Evolutionary conservation across 2,329 filamentous ascomycete genomes (phyloP).

Genomic region (Apiospora rasikravindrae): DNA sequence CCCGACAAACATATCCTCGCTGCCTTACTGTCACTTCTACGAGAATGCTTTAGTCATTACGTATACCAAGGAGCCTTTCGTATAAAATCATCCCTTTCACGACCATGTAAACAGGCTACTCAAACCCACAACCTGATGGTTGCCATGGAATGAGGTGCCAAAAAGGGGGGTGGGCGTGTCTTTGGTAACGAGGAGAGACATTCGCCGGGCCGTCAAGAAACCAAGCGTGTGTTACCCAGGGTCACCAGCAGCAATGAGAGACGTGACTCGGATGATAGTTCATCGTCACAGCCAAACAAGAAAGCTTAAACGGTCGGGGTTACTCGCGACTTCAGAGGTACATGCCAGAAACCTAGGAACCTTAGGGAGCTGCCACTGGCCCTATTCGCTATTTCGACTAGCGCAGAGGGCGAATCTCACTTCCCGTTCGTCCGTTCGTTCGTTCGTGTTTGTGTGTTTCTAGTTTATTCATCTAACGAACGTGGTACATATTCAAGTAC

Average conservation of each 20-base stretch:
- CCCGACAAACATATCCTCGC: no score
- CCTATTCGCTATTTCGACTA: neutral
- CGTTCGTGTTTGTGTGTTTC: no score
- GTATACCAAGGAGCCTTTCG: no score
- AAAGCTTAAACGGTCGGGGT: neutral
- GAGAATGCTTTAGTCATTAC: no score
- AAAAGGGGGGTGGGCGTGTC: no score
- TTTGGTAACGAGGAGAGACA: neutral
- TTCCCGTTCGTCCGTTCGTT: neutral
- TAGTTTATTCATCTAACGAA: neutral
- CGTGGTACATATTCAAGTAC: no score
- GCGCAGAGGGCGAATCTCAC: neutral
- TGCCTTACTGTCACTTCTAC: no score
- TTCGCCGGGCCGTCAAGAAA: conserved; percentile 9
- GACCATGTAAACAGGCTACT: no score
- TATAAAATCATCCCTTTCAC: no score
- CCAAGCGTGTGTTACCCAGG: neutral
- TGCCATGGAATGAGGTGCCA: no score
- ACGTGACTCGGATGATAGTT: neutral
- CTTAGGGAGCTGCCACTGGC: neutral
- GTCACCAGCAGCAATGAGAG: neutral
- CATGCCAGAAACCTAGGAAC: neutral
- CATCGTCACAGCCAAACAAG: neutral
- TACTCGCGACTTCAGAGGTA: neutral
- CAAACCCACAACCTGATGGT: no score